phyloP scores from a whole-genome alignment of 805 yeast genomes.

The Teunomyces atbi region DNA sequence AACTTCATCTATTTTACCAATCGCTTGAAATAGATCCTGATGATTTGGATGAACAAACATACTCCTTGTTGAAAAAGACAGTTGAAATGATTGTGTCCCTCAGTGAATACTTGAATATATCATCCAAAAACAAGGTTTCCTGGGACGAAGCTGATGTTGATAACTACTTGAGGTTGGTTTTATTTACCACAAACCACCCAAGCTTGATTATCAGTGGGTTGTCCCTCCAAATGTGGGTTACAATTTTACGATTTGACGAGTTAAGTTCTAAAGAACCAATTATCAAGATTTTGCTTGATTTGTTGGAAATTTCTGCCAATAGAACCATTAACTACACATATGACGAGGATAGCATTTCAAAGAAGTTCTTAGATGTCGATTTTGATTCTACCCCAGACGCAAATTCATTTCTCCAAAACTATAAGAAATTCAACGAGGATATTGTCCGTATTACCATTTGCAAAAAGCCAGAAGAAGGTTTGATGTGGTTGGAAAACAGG shows the following conservation, averaged over 20 bases:
- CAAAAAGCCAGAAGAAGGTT: slow-evolving; percentile 76
- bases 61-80: slow-evolving; percentile 80
- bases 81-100: slow-evolving; percentile 91
- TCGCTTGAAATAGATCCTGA: slow-evolving; percentile 62
- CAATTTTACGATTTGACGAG: slow-evolving; percentile 79
- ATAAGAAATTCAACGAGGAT: slow-evolving; percentile 83
- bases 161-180: slow-evolving; percentile 69
- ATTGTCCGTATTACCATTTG: slow-evolving; percentile 86
- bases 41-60: slow-evolving; percentile 74
- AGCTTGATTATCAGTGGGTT: slow-evolving; percentile 88
- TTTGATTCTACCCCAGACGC: slow-evolving; percentile 85
- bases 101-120: slow-evolving; percentile 69
- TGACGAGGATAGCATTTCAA: slow-evolving; percentile 62
- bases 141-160: slow-evolving; percentile 59
- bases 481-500: slow-evolving; percentile 76
- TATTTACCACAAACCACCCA: slow-evolving; percentile 78
- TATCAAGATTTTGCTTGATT: slow-evolving; percentile 55
- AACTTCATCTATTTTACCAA: slow-evolving; percentile 63
- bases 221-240: slow-evolving; percentile 92
- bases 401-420: slow-evolving; percentile 71
- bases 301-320: slow-evolving; percentile 74
- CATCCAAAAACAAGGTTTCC: slow-evolving; percentile 41
- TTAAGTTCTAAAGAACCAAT: slow-evolving; percentile 58
- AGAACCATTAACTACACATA: slow-evolving; percentile 72
- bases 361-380: slow-evolving; percentile 73